phyloP scores from a whole-genome alignment of 2,329 filamentous ascomycete species.

The Simplicillium sp. region DNA sequence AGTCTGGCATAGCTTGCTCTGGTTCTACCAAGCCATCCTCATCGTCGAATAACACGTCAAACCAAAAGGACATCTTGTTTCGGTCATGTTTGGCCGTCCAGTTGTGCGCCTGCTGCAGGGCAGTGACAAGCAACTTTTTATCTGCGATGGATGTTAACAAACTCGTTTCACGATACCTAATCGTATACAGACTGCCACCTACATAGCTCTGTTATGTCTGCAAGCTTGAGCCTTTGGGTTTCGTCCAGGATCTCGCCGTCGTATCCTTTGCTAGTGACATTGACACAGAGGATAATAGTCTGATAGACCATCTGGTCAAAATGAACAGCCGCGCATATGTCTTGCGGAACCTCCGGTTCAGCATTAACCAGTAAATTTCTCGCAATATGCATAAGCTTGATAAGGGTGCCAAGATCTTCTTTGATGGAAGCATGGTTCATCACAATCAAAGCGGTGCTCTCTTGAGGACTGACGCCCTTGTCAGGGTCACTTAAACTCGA shows the following conservation, averaged over 20 bases:
- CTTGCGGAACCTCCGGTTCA: constrained; percentile 55
- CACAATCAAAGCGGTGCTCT: constrained; percentile 53
- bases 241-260: constrained; percentile 55
- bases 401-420: constrained; percentile 53
- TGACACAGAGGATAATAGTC: constrained; percentile 55
- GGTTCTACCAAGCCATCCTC: constrained; percentile 35
- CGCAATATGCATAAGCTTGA: constrained; percentile 59
- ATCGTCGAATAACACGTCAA: constrained; percentile 54
- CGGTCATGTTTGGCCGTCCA: constrained; percentile 61
- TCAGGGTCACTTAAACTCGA: constrained; percentile 44
- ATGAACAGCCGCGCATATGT: constrained; percentile 53
- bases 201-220: constrained; percentile 58
- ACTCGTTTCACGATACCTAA: no score
- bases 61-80: constrained; percentile 64
- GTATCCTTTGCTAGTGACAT: constrained; percentile 58
- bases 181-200: constrained; percentile 15
- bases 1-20: constrained; percentile 42
- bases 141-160: constrained; percentile 27
- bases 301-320: constrained; percentile 60
- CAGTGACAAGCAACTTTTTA: constrained; percentile 57
- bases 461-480: constrained; percentile 48
- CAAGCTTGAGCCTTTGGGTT: constrained; percentile 43
- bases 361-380: constrained; percentile 55
- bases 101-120: constrained; percentile 58
- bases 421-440: constrained; percentile 52